A percentile compares a stretch with the other conserved stretches of the same genome.
Evolutionary conservation across 2,329 filamentous ascomycete species (phyloP).

Genomic region (Microcyclospora tardicrescens): DNA sequence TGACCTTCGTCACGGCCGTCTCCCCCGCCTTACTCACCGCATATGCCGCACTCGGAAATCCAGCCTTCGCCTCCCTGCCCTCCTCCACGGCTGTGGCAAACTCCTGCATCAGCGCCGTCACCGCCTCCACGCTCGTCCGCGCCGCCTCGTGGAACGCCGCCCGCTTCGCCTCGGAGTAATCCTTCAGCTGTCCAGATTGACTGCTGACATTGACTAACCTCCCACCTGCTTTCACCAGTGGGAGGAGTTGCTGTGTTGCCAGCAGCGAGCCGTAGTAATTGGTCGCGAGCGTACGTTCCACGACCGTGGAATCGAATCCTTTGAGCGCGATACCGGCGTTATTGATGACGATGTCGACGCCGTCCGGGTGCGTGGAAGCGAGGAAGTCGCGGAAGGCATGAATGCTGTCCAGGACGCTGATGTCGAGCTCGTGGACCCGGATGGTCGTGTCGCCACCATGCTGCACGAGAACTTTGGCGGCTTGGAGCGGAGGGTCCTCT

Average conservation of each 20-base stretch:
- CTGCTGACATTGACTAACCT: constrained; percentile 40
- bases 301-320: constrained; percentile 33
- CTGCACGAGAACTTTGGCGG: constrained; percentile 32
- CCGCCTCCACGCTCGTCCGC: constrained; percentile 22
- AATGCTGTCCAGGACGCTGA: constrained; percentile 34
- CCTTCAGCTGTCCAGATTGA: constrained; percentile 31
- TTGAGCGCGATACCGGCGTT: constrained; percentile 33
- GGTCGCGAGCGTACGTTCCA: constrained; percentile 35
- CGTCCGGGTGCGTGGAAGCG: constrained; percentile 33
- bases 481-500: constrained; percentile 32
- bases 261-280: constrained; percentile 43
- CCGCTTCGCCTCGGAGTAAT: constrained; percentile 33
- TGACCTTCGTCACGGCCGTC: constrained; percentile 23
- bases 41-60: constrained; percentile 40
- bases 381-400: constrained; percentile 30
- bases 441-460: constrained; percentile 35
- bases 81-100: constrained; percentile 35
- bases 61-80: constrained; percentile 33
- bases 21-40: constrained; percentile 28
- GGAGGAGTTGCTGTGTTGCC: constrained; percentile 33
- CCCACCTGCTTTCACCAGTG: constrained; percentile 32
- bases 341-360: constrained; percentile 42
- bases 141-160: constrained; percentile 28
- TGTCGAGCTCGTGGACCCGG: constrained; percentile 36
- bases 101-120: constrained; percentile 37